Percentiles rank a stretch among this genome's conserved stretches.
Conservation (phyloP, 225 moss, liverwort and hornwort genomes). For the Ulota crispa region DNA sequence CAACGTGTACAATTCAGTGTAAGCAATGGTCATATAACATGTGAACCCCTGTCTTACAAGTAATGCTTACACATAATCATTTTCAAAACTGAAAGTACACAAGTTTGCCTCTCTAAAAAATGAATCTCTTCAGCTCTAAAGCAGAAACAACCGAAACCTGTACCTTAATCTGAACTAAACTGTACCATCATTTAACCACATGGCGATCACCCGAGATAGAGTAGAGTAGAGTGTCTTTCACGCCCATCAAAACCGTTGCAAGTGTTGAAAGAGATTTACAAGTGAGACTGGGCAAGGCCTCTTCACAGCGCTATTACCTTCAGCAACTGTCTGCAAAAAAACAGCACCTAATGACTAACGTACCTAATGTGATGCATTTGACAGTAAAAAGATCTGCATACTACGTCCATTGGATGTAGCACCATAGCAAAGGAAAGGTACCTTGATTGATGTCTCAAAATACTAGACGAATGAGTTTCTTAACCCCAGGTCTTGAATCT, state of each 20-base stretch:
- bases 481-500: conserved; percentile 13
- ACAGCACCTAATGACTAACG: conserved; percentile 1
- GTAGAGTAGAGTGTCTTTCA: neutral
- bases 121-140: conserved; percentile 3
- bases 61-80: conserved; percentile 10
- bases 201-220: conserved; percentile 3
- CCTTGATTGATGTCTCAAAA: conserved; percentile 19
- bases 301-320: conserved; percentile 31
- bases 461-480: neutral
- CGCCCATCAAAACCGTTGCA: conserved; percentile 8
- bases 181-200: conserved; percentile 13
- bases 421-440: neutral
- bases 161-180: conserved; percentile 14
- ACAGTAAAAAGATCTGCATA: neutral
- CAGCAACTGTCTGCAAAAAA: conserved; percentile 25
- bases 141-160: conserved; percentile 22
- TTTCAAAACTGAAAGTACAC: conserved; percentile 4
- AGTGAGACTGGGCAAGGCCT: conserved; percentile 19
- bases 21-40: neutral
- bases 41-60: conserved; percentile 20
- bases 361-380: neutral
- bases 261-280: conserved; percentile 23
- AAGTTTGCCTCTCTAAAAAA: conserved; percentile 3
- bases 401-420: conserved; percentile 9
- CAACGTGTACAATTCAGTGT: neutral